A percentile compares a stretch with the other conserved stretches of the same genome.
These are phyloP conservation scores for Chondrus crispus DNA, from an alignment of 23 red algal species.

Conservation along the genomic window DNA sequence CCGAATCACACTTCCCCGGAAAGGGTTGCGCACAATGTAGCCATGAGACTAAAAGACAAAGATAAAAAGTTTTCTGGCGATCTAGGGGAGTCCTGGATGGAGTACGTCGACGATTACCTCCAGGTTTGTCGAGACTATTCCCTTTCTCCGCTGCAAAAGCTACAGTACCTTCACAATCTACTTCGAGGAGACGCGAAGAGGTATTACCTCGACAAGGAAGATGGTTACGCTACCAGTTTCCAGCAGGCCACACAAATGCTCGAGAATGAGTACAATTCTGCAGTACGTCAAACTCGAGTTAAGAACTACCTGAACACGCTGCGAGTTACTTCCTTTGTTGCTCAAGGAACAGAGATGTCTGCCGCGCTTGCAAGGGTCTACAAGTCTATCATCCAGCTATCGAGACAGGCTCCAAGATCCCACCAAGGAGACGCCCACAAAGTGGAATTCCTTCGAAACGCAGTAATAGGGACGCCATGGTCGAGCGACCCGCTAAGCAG, in stretches of 20 bases:
- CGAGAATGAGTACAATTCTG: slow-evolving; percentile 16
- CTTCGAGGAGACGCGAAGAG: not conserved
- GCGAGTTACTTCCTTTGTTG: not conserved
- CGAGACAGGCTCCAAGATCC: not conserved
- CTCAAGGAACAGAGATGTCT: not conserved
- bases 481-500: not conserved
- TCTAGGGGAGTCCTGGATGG: not conserved
- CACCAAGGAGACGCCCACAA: slow-evolving; percentile 3
- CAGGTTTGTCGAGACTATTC: not conserved
- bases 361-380: not conserved
- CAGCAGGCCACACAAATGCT: slow-evolving; percentile 1
- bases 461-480: not conserved
- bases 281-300: not conserved
- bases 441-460: not conserved
- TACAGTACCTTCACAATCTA: slow-evolving; percentile 8
- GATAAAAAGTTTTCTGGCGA: slow-evolving; percentile 26
- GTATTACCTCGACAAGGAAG: not conserved
- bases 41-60: not conserved
- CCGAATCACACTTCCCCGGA: too few species aligned
- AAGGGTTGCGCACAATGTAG: not conserved
- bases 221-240: not conserved
- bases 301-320: not conserved
- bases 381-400: not conserved
- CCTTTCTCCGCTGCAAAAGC: not conserved
- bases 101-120: not conserved